Evolutionary conservation across 2,329 filamentous ascomycete species (phyloP), one percentile per base, ranked within the genome.

Genomic region (Colletotrichum paranaense): DNA sequence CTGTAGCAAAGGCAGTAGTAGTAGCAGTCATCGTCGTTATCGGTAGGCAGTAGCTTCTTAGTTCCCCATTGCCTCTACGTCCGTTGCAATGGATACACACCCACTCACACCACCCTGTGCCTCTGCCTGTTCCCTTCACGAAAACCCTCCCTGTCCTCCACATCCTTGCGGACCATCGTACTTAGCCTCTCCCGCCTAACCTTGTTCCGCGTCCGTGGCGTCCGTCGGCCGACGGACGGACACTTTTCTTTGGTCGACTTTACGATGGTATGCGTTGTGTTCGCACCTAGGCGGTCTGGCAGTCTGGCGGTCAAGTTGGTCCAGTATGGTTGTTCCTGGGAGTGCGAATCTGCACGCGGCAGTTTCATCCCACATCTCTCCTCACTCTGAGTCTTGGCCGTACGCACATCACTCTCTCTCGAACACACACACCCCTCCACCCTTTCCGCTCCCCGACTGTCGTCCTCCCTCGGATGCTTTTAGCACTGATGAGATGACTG

Each of bases 181-280:
- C 19, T 22, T 49, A 49, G 42, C 42, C 32, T 58, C 70, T 58
- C 67, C 67, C 60, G 65, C 60, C 55, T 64, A 69, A 73, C 66
- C 70, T 62, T 58, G 57, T 73, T 69, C 60, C 52, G 16, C 62
- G 35, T 53, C 24, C 62, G 66, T 62, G 62, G 70, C 70, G 66
- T 52, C 52, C 56, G 49, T 65, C 63, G 74, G 46, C 62, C 62
- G 70, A 67, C 62, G 53, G 70, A 67, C 70, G 66, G 62, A 56
- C 62, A 24, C 59, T 57, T 46, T 56, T 59, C 49, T 69, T 58
- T 26, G 14, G 49, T 38, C n/a, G 62, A 24, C 12, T 32, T 22
- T n/a, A 38, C 62, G 62, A 65, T 65, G 62, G 62, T 49, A 64
- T 64, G 49, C 46, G 59, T 49, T 42, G 16, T 14, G 38, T 42